These are phyloP conservation scores for Maudiozyma humilis DNA, from an alignment of 1,139 yeast species.

Conservation along the genomic window DNA sequence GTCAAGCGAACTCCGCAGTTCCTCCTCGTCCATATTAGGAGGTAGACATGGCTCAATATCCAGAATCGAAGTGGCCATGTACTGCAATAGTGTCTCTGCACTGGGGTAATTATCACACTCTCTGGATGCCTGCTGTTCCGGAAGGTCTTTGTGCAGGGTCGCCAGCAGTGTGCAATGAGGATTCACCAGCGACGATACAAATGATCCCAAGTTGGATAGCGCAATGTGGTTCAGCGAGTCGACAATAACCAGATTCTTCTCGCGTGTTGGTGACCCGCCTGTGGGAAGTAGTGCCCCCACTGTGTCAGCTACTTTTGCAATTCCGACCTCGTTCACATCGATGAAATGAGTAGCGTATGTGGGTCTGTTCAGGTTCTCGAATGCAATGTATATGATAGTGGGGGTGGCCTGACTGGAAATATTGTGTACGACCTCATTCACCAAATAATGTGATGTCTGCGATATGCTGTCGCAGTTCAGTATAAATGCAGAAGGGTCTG, in stretches of 20 bases:
- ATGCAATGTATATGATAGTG: slow-evolving; percentile 47
- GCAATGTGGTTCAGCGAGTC: slow-evolving; percentile 64
- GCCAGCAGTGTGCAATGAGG: slow-evolving; percentile 53
- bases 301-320: slow-evolving; percentile 25
- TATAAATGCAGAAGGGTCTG: slow-evolving; percentile 67
- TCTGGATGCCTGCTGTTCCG: slow-evolving; percentile 30
- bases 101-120: slow-evolving; percentile 42
- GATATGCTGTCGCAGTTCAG: slow-evolving; percentile 59
- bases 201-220: slow-evolving; percentile 40
- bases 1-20: slow-evolving; percentile 37
- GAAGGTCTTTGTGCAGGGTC: slow-evolving; percentile 43
- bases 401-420: slow-evolving; percentile 23
- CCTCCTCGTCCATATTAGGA: slow-evolving; percentile 41
- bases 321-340: slow-evolving; percentile 36
- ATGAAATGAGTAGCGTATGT: slow-evolving; percentile 42
- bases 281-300: slow-evolving; percentile 27
- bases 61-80: slow-evolving; percentile 64
- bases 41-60: slow-evolving; percentile 42
- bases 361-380: slow-evolving; percentile 52
- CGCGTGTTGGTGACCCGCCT: slow-evolving; percentile 10
- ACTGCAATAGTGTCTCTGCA: slow-evolving; percentile 43
- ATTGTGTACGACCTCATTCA: slow-evolving; percentile 49
- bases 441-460: slow-evolving; percentile 53
- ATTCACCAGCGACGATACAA: slow-evolving; percentile 47
- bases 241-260: slow-evolving; percentile 34